Conservation (phyloP, 2,329 filamentous ascomycete genomes). For the Venturia nashicola region DNA sequence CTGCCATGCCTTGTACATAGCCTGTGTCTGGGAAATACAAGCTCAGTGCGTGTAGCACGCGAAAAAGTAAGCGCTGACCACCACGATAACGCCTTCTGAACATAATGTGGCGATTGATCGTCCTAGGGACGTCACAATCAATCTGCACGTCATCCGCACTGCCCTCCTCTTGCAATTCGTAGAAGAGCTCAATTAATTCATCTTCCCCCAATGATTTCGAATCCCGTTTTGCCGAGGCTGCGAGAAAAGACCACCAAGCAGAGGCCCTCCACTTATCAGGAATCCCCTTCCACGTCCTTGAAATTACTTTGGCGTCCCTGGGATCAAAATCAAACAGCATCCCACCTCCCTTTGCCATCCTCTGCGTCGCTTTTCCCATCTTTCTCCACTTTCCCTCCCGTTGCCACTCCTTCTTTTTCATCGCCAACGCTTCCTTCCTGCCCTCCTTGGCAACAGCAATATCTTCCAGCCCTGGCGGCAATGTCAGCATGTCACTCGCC, state of each 20-base stretch:
- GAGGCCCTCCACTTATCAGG: conserved; percentile 88
- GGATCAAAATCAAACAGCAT: conserved; percentile 71
- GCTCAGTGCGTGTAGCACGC: conserved; percentile 82
- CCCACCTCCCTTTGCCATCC: conserved; percentile 35
- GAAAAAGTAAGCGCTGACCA: conserved; percentile 81
- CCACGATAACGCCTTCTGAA: conserved; percentile 85
- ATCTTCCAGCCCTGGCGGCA: conserved; percentile 39
- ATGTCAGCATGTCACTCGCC: conserved; percentile 52
- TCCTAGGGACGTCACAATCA: conserved; percentile 89
- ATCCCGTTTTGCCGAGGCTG: conserved; percentile 57
- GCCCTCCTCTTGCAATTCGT: conserved; percentile 57
- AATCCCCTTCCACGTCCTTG: conserved; percentile 95
- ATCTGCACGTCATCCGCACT: conserved; percentile 94
- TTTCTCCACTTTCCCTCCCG: conserved; percentile 56
- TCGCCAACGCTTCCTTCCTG: conserved; percentile 32
- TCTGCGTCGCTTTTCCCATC: conserved; percentile 40
- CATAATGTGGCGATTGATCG: conserved; percentile 94
- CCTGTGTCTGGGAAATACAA: conserved; percentile 84
- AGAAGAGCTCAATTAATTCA: conserved; percentile 58
- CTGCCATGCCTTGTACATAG: conserved; percentile 97
- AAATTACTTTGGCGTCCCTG: conserved; percentile 65
- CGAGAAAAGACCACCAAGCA: conserved; percentile 90
- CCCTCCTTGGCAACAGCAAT: conserved; percentile 34
- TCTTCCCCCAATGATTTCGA: conserved; percentile 53
- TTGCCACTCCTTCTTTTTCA: conserved; percentile 46